Evolutionary conservation across 1,284 basidiomycete species (phyloP).

Genomic region (Pseudozyma thailandica): DNA sequence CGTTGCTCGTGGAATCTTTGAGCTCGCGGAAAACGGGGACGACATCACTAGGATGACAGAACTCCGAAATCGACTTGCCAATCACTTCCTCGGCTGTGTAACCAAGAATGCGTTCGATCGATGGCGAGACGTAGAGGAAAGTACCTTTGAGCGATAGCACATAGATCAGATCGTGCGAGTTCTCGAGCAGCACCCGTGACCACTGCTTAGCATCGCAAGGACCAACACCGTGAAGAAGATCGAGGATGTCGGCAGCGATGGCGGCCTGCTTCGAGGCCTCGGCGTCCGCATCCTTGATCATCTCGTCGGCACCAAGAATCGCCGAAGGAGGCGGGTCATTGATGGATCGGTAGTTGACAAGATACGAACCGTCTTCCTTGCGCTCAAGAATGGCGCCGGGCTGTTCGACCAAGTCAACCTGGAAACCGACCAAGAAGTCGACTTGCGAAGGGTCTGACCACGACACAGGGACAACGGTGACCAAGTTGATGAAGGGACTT

Average conservation of each 20-base stretch:
- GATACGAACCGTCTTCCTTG: slow-evolving; percentile 58
- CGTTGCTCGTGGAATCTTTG: slow-evolving; percentile 76
- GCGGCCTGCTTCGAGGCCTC: slow-evolving; percentile 46
- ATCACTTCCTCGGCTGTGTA: slow-evolving; percentile 78
- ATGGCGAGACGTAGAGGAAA: slow-evolving; percentile 86
- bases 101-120: slow-evolving; percentile 60
- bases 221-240: slow-evolving; percentile 46
- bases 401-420: slow-evolving; percentile 81
- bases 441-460: slow-evolving; percentile 77
- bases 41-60: slow-evolving; percentile 88
- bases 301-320: slow-evolving; percentile 29
- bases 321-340: slow-evolving; percentile 46
- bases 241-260: slow-evolving; percentile 49
- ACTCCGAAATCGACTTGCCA: slow-evolving; percentile 79
- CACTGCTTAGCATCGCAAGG: slow-evolving; percentile 55
- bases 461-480: slow-evolving; percentile 66
- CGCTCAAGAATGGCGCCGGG: slow-evolving; percentile 79
- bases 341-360: slow-evolving; percentile 60
- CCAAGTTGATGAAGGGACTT: slow-evolving; percentile 75
- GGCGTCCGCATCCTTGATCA: slow-evolving; percentile 41
- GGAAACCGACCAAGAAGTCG: slow-evolving; percentile 88
- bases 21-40: slow-evolving; percentile 91
- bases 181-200: slow-evolving; percentile 58
- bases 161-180: slow-evolving; percentile 78
- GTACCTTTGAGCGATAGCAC: slow-evolving; percentile 92